These are phyloP conservation scores for Glycine latifolia DNA, from an alignment of 306 rosid genomes.

Conservation along the genomic window DNA sequence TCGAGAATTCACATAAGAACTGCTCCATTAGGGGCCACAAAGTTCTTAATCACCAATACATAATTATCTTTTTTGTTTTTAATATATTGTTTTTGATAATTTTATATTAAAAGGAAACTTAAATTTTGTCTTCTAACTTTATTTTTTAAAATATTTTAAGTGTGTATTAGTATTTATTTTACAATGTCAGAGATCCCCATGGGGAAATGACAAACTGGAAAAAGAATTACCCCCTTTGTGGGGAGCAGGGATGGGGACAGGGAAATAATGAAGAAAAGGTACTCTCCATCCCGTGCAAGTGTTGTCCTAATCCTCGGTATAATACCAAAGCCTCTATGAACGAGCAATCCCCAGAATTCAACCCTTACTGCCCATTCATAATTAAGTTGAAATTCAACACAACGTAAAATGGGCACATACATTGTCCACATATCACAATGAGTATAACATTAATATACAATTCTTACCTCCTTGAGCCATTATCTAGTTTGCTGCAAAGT, in stretches of 20 bases:
- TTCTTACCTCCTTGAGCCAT: constrained; percentile 67
- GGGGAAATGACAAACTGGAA: not conserved
- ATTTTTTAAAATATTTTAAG: not conserved
- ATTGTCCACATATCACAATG: constrained; percentile 11
- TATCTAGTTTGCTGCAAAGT: constrained; percentile 68
- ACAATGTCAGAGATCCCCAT: not conserved
- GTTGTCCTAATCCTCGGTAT: not conserved
- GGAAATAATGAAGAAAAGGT: not conserved
- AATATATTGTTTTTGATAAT: not conserved
- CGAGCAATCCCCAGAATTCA: not conserved
- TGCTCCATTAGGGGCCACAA: not conserved
- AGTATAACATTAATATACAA: not conserved
- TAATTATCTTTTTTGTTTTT: not conserved
- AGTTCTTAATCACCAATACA: not conserved
- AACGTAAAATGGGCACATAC: not conserved
- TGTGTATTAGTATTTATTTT: not conserved
- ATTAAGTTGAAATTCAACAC: not conserved
- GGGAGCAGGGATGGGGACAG: not conserved
- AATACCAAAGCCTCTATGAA: constrained; percentile 7
- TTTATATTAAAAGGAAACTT: not conserved
- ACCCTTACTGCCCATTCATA: not conserved
- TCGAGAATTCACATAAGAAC: not conserved
- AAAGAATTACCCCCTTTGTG: not conserved
- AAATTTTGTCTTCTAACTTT: not conserved
- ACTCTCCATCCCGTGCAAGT: not conserved